Evolutionary conservation across 352 stramenopile genomes (phyloP), one percentile per base, ranked within the genome.

Genomic region (Phytopythium helicoides): DNA sequence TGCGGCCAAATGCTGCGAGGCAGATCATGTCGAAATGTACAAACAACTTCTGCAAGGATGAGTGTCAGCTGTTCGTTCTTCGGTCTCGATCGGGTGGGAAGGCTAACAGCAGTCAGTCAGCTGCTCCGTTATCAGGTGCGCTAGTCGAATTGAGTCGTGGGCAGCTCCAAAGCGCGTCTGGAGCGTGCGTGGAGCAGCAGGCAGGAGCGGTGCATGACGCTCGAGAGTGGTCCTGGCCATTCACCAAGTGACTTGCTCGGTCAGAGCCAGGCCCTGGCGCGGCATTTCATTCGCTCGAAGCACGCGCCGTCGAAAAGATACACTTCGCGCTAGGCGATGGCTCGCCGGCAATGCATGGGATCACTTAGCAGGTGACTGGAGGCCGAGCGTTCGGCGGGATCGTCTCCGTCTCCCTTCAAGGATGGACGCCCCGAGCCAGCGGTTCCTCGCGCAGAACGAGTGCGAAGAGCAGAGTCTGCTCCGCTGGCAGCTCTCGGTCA

Each of bases 51-150:
- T 6, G 10, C 19, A 25, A 16, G 4, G 23, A 21, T 49, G 15
- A 33, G 34, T 15, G 18, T 39, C 15, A 15, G 44, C 45, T 48
- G 16, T n/a, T n/a, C n/a, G n/a, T n/a, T n/a, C n/a, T n/a, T n/a
- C n/a, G n/a, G n/a, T n/a, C 19, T 31, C 19, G 21, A 31, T 48
- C 25, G 25, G 18, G 21, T 11, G 8, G 41, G 25, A n/a, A n/a
- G n/a, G n/a, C n/a, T n/a, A n/a, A n/a, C n/a, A n/a, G n/a, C 28
- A 31, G 46, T 39, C 38, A 44, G 38, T 44, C 39, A 46, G 39
- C 39, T 46, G 39, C 39, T 46, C 25, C n/a, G 10, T 31, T 46
- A 46, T 46, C 39, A 46, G 39, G 16, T 23, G 38, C 28, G 28
- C 28, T 33, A 33, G 28, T 33, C 28, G 28, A 33, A 33, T 9